A percentile compares a stretch with the other conserved stretches of the same genome.
Evolutionary conservation across 164 flowering plant genomes (phyloP).

Genomic region (Vitis rupestris): DNA sequence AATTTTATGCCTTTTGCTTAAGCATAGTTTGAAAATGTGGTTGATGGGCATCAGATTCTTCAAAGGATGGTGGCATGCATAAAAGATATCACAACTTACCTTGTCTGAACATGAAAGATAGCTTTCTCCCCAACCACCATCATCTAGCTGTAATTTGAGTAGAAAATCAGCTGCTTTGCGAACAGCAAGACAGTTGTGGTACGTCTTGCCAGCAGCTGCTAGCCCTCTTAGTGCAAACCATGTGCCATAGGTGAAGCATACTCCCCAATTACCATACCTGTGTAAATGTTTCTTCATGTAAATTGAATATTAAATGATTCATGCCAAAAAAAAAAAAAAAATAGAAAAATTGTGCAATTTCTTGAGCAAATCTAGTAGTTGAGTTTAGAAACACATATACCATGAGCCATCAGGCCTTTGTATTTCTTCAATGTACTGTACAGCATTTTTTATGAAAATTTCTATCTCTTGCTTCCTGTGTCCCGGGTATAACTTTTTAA

Average conservation of each 20-base stretch:
- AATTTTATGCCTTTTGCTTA: too few species aligned
- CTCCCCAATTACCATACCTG: slow-evolving; percentile 62
- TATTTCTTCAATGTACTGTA: slow-evolving; percentile 25
- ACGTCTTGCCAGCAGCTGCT: slow-evolving; percentile 39
- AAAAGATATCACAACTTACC: slow-evolving; percentile 16
- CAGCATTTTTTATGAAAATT: slow-evolving; percentile 15
- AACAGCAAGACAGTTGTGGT: slow-evolving; percentile 30
- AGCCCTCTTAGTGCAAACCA: slow-evolving; percentile 45
- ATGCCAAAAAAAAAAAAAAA: too few species aligned
- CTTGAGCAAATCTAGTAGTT: too few species aligned
- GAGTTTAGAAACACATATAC: slow-evolving; percentile 12
- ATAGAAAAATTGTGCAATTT: too few species aligned
- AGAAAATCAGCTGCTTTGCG: slow-evolving; percentile 39
- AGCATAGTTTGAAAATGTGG: too few species aligned
- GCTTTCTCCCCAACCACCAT: slow-evolving; percentile 63
- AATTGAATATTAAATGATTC: too few species aligned
- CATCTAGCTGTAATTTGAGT: slow-evolving; percentile 26
- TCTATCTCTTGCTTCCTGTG: slow-evolving; percentile 47
- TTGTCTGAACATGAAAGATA: slow-evolving; percentile 37
- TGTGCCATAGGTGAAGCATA: slow-evolving; percentile 23
- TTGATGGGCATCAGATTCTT: too few species aligned
- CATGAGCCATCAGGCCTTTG: slow-evolving; percentile 50
- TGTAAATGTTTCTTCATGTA: background rate
- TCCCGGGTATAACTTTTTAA: slow-evolving; percentile 40
- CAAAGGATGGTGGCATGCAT: background rate